Evolutionary conservation across 768 basidiomycete genomes (phyloP).

Genomic region (Phylloporus sp.): DNA sequence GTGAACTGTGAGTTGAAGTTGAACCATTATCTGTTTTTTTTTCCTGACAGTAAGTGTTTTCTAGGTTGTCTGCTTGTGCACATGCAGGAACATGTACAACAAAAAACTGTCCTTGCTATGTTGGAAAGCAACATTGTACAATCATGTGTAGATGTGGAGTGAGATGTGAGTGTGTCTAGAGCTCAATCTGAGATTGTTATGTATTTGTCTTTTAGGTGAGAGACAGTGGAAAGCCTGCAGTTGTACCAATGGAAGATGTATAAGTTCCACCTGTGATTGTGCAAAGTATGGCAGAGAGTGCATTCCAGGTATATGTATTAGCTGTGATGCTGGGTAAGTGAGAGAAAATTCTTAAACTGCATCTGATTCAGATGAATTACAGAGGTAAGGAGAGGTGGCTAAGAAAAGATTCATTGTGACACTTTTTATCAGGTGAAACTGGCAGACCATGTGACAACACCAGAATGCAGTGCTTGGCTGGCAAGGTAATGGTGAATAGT

Average conservation of each 20-base stretch:
- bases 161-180: constrained; percentile 31
- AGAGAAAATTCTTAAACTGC: not conserved
- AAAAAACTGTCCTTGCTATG: constrained; percentile 38
- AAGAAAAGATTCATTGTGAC: not conserved
- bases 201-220: constrained; percentile 2
- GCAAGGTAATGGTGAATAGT: constrained; percentile 16
- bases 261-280: constrained; percentile 35
- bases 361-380: not conserved
- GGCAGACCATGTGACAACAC: constrained; percentile 27
- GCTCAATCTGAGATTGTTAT: not conserved
- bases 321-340: constrained; percentile 41
- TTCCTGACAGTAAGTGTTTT: not conserved
- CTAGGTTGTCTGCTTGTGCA: constrained; percentile 36
- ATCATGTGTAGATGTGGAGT: constrained; percentile 44
- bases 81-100: constrained; percentile 46
- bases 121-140: constrained; percentile 38
- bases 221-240: constrained; percentile 16
- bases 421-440: constrained; percentile 12
- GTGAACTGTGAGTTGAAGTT: constrained; percentile 20
- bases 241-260: constrained; percentile 28
- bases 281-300: constrained; percentile 38
- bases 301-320: constrained; percentile 45
- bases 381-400: constrained; percentile 20
- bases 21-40: not conserved
- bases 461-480: constrained; percentile 20